phyloP scores from a whole-genome alignment of 2,329 filamentous ascomycete species.

The Monosporascus sp. region DNA sequence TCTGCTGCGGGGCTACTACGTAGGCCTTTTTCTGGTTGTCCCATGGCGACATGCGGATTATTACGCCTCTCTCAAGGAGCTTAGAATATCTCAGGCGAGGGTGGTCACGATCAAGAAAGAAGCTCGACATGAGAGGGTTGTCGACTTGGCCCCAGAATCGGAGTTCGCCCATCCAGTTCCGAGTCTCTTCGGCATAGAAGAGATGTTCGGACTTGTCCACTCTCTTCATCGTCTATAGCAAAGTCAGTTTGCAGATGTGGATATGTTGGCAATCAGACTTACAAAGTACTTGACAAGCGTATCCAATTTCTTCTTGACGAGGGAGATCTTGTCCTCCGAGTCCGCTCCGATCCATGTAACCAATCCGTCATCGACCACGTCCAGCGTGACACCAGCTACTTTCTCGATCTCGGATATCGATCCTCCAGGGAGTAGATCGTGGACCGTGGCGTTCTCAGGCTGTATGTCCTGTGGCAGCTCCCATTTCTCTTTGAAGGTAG shows the following conservation, averaged over 20 bases:
- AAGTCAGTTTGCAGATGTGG: conserved; percentile 3
- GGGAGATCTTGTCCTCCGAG: background rate
- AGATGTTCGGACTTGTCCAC: conserved; percentile 7
- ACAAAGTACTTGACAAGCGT: conserved; percentile 15
- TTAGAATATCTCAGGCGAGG: conserved; percentile 5
- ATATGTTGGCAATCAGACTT: conserved; percentile 3
- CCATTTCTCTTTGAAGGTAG: background rate
- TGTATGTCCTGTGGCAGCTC: background rate
- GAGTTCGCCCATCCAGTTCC: conserved; percentile 8
- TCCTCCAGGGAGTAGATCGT: background rate
- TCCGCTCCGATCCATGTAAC: conserved; percentile 16
- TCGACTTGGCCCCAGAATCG: conserved; percentile 11
- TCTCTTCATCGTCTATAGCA: background rate
- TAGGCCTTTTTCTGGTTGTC: background rate
- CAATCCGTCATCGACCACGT: conserved; percentile 3
- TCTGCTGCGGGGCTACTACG: background rate
- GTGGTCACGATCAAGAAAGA: conserved; percentile 15
- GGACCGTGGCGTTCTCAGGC: background rate
- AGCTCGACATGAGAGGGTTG: conserved; percentile 6
- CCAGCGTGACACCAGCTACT: conserved; percentile 11
- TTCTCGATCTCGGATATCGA: conserved; percentile 8
- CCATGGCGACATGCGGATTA: conserved; percentile 2
- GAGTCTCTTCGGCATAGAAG: conserved; percentile 14
- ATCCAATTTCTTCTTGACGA: conserved; percentile 14
- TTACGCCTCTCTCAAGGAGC: conserved; percentile 12